These are phyloP conservation scores for Eutypella sp. DNA, from an alignment of 2,329 filamentous ascomycete genomes.

Conservation along the genomic window DNA sequence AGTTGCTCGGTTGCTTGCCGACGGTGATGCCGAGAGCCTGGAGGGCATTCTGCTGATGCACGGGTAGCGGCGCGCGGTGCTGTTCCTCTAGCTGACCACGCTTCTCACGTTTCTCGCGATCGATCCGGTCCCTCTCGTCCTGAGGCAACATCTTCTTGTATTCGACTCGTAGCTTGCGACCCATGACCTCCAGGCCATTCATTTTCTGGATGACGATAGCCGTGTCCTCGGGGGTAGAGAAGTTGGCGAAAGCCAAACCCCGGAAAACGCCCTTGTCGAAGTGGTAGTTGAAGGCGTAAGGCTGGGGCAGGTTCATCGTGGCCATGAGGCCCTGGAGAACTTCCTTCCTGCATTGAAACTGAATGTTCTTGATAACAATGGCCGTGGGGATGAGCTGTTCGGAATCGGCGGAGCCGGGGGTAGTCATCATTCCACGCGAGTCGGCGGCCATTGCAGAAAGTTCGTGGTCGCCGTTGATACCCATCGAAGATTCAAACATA, in stretches of 20 bases:
- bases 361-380: slow-evolving; percentile 99
- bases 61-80: slow-evolving; percentile 66
- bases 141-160: slow-evolving; percentile 99
- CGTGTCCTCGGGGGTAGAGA: slow-evolving; percentile 92
- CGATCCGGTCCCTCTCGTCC: slow-evolving; percentile 90
- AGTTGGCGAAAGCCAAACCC: slow-evolving; percentile 95
- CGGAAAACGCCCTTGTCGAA: slow-evolving; percentile 98
- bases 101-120: slow-evolving; percentile 93
- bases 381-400: slow-evolving; percentile 96
- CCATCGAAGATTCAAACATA: slow-evolving; percentile 29
- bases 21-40: slow-evolving; percentile 67
- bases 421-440: slow-evolving; percentile 36
- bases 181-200: slow-evolving; percentile 94
- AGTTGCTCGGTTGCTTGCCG: slow-evolving; percentile 54
- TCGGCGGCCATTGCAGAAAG: slow-evolving; percentile 26
- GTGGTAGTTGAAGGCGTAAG: slow-evolving; percentile 99
- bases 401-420: slow-evolving; percentile 48
- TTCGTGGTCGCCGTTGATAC: slow-evolving; percentile 36
- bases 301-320: slow-evolving; percentile 85
- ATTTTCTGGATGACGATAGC: slow-evolving; percentile 86
- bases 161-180: slow-evolving; percentile 89
- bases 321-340: slow-evolving; percentile 91
- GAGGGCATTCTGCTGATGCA: slow-evolving; percentile 82
- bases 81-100: slow-evolving; percentile 96
- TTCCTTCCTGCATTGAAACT: slow-evolving; percentile 97